phyloP scores from a whole-genome alignment of 139 green algal genomes.

The Ettlia oleoabundans region DNA sequence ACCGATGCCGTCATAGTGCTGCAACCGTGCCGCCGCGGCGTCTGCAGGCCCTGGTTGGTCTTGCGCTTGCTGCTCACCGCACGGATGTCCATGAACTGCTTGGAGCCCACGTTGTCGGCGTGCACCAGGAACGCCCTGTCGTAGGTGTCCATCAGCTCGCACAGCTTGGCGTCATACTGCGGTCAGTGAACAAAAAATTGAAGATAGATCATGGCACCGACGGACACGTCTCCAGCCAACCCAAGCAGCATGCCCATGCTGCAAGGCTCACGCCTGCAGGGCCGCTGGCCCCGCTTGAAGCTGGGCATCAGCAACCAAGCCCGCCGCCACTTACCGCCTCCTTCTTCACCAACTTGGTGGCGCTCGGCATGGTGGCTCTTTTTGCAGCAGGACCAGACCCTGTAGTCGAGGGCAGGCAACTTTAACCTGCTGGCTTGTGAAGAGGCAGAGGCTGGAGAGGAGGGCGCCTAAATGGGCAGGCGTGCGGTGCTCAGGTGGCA shows the following conservation, averaged over 20 bases:
- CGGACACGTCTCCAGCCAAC: too few species aligned
- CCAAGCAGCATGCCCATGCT: too few species aligned
- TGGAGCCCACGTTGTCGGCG: slow-evolving; percentile 99
- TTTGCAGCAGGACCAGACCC: slow-evolving; percentile 76
- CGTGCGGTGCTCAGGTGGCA: too few species aligned
- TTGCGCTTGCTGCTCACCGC: slow-evolving; percentile 59
- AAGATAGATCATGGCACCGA: too few species aligned
- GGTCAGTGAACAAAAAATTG: too few species aligned
- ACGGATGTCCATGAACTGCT: slow-evolving; percentile 98
- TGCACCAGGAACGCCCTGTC: slow-evolving; percentile 92
- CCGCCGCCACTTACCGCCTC: slow-evolving; percentile 62
- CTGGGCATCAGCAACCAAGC: too few species aligned
- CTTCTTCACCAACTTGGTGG: slow-evolving; percentile 74
- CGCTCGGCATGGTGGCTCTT: slow-evolving; percentile 71
- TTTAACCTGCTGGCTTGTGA: slow-evolving; percentile 73
- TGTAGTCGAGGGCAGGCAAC: slow-evolving; percentile 73
- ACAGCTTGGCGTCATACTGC: slow-evolving; percentile 90
- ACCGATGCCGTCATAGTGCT: too few species aligned
- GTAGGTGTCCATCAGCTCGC: slow-evolving; percentile 81
- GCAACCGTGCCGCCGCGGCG: too few species aligned
- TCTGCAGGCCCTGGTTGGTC: too few species aligned
- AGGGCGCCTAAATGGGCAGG: too few species aligned
- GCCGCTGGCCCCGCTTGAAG: too few species aligned
- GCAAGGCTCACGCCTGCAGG: too few species aligned
- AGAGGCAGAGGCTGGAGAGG: slow-evolving; percentile 22